Evolutionary conservation across 2,329 filamentous ascomycete genomes (phyloP).

Genomic region (Amauroascus niger): DNA sequence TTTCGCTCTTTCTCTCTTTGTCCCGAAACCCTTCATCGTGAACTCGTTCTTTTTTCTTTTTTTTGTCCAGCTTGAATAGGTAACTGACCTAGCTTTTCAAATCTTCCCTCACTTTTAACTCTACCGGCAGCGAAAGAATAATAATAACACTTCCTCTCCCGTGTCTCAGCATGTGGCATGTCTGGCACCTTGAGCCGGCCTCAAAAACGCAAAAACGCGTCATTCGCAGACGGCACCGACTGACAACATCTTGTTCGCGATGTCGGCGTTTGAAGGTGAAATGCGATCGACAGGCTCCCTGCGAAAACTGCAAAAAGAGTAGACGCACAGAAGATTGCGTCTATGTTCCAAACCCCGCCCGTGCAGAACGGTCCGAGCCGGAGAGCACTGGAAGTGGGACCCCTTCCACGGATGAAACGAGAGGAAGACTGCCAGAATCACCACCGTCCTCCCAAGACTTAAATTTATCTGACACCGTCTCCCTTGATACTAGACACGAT

Average conservation of each 20-base stretch:
- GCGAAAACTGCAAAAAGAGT: conserved; percentile 10
- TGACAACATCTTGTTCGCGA: conserved; percentile 11
- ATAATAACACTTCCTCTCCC: neutral
- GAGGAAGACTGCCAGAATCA: neutral
- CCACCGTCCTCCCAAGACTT: neutral
- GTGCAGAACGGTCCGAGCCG: neutral
- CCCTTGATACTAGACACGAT: neutral
- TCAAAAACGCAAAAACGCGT: conserved; percentile 9
- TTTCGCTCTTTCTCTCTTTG: neutral
- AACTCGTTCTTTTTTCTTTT: no score
- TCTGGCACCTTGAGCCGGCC: conserved; percentile 9
- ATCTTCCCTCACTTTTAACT: no score
- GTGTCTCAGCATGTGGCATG: conserved; percentile 9
- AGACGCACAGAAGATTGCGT: conserved; percentile 10
- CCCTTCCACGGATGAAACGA: neutral
- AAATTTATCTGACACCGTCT: neutral
- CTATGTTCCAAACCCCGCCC: conserved; percentile 4
- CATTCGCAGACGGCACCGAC: conserved; percentile 9
- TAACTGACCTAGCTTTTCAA: no score
- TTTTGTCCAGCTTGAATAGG: no score
- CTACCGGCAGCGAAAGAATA: no score
- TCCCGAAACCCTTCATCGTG: neutral
- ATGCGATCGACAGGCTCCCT: conserved; percentile 13
- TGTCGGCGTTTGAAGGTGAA: conserved; percentile 15
- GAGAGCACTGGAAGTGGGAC: neutral